Conservation (phyloP, 2,329 filamentous ascomycete species). For the Sporothrix pseudoabietina region DNA sequence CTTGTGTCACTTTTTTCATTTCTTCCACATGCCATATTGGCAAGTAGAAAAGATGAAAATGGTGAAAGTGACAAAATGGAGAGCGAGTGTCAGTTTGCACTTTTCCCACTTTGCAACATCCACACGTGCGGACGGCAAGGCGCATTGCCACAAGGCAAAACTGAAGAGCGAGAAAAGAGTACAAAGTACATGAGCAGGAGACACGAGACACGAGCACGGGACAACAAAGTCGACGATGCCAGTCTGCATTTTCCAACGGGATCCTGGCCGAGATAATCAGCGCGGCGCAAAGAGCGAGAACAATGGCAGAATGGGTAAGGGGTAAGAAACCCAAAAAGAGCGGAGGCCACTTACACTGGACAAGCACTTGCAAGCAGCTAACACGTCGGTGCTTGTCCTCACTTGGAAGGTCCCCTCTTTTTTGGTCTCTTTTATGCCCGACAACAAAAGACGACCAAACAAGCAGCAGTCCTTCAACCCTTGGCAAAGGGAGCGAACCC, state of each 20-base stretch:
- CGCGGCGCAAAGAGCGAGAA: not conserved
- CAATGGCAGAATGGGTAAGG: not conserved
- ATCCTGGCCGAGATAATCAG: not conserved
- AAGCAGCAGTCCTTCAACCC: not conserved
- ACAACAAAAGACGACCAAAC: not conserved
- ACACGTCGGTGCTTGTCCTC: not conserved
- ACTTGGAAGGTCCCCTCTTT: slow-evolving; percentile 7
- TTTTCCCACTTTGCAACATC: not conserved
- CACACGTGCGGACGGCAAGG: slow-evolving; percentile 1
- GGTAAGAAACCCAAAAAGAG: not conserved
- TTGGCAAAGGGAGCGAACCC: not conserved
- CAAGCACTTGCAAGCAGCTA: not conserved
- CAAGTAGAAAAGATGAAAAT: not conserved
- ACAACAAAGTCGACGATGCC: not conserved
- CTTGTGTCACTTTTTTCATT: not conserved
- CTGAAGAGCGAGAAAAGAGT: not conserved
- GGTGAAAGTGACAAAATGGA: too few relatives aligned
- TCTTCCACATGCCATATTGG: not conserved
- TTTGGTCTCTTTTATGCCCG: not conserved
- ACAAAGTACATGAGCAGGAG: not conserved
- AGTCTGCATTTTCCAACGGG: not conserved
- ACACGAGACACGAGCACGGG: not conserved
- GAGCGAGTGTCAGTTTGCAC: not conserved
- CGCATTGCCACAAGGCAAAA: not conserved
- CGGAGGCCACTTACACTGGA: not conserved